phyloP scores from a whole-genome alignment of 192 early-diverging fungal genomes.

The Umbelopsis vinacea region DNA sequence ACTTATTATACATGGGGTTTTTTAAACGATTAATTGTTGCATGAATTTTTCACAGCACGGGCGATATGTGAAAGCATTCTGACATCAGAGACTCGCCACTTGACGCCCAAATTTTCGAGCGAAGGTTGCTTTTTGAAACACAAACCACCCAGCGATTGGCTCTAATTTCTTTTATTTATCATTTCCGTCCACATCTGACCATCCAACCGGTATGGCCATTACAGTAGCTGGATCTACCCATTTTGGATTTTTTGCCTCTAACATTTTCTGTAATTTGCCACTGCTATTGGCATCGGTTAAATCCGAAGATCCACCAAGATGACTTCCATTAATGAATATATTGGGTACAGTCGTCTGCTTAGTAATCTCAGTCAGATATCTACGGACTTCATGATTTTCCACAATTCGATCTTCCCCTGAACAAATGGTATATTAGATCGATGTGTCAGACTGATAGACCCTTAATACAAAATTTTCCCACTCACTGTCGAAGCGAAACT shows the following conservation, averaged over 20 bases:
- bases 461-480: neutral
- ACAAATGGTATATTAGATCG: neutral
- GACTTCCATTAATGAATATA: slow-evolving; percentile 68
- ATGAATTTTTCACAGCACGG: slow-evolving; percentile 4
- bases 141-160: neutral
- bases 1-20: slow-evolving; percentile 4
- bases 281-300: slow-evolving; percentile 50
- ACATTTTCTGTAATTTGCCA: slow-evolving; percentile 53
- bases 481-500: slow-evolving; percentile 48
- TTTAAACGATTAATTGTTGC: neutral
- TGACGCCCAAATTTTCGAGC: neutral
- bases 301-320: slow-evolving; percentile 68
- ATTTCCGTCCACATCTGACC: neutral
- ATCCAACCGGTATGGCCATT: neutral
- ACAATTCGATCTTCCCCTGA: slow-evolving; percentile 1
- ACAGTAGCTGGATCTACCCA: slow-evolving; percentile 4
- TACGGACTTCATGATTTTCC: slow-evolving; percentile 11
- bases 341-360: slow-evolving; percentile 72
- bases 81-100: slow-evolving; percentile 2
- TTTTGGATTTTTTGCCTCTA: slow-evolving; percentile 32
- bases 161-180: slow-evolving; percentile 2
- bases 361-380: slow-evolving; percentile 41
- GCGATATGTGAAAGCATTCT: neutral
- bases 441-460: neutral
- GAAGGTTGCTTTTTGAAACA: neutral